Evolutionary conservation across 2,329 filamentous ascomycete genomes (phyloP), one percentile per base, ranked within the genome.

Genomic region (Talaromyces sp.): DNA sequence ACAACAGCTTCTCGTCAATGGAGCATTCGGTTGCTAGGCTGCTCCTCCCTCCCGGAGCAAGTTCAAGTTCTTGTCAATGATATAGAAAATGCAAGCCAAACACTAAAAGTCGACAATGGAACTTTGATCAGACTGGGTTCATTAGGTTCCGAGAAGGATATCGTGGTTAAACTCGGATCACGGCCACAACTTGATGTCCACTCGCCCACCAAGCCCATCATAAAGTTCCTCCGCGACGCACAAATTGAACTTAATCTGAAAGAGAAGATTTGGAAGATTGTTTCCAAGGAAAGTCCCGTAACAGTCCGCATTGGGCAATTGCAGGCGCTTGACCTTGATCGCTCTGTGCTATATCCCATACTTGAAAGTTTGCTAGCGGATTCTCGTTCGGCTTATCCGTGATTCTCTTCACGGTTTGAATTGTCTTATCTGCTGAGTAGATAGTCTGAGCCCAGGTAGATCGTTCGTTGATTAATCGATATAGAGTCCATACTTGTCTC

Each of bases 191-290:
- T 65, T 49, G 64, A 58, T 22, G 52, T 62, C 6, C 54, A 58
- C 15, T 47, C 43, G 25, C 64, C 64, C 31, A 47, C 25, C 22
- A 43, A 47, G 22, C 19, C 49, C 2, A 65, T 65, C 3, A 43
- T 62, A n/a, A 31, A 41, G 10, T 65, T 65, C 43, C 50, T 65
- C 10, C 63, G 63, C n/a, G 64, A 65, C 17, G 59, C 59, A n/a
- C 59, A 65, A n/a, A 65, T 59, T 6, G 59, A 62, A 19, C 39
- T 65, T 13, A 59, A 65, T 41, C 27, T 65, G 41, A 65, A 65
- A 37, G 64, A 56, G 7, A 19, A 59, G 9, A 65, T 65, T 17
- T 58, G 49, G 35, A 45, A 47, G 1, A 52, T 62, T 9, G 31
- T 43, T 8, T n/a, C 49, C 33, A 62, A 62, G 49, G 54, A 33